A percentile compares a stretch with the other conserved stretches of the same genome.
Conservation (phyloP, 169 alveolate genomes). For the Babesia ovis region DNA sequence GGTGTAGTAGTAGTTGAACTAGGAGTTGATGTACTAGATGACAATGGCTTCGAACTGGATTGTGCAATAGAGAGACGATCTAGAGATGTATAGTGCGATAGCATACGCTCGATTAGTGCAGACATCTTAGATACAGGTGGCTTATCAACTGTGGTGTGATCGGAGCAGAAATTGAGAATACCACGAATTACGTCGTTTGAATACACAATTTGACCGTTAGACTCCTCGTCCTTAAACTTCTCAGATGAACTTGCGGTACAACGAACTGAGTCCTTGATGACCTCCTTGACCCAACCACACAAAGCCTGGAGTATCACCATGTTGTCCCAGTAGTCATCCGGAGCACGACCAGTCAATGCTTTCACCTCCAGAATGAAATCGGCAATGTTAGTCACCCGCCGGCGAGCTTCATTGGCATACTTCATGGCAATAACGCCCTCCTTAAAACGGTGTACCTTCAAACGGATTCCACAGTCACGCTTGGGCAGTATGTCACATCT, state of each 20-base stretch:
- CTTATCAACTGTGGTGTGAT: background rate
- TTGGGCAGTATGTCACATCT: background rate
- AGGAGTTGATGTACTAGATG: background rate
- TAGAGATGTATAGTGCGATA: background rate
- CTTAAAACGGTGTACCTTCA: conserved; percentile 37
- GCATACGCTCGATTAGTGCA: background rate
- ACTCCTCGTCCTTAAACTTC: conserved; percentile 9
- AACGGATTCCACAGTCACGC: background rate
- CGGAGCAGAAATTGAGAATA: background rate
- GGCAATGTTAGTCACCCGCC: conserved; percentile 26
- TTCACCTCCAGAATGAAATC: conserved; percentile 31
- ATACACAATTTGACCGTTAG: conserved; percentile 28
- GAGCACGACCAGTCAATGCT: background rate
- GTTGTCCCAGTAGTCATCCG: conserved; percentile 22
- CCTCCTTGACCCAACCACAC: conserved; percentile 34
- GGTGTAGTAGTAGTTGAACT: background rate
- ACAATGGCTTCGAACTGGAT: background rate
- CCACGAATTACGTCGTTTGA: conserved; percentile 4
- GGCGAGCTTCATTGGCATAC: conserved; percentile 35
- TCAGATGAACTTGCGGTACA: conserved; percentile 23
- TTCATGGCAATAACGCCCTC: conserved; percentile 46
- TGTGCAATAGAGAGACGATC: background rate
- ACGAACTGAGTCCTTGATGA: conserved; percentile 13
- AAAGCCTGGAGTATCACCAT: conserved; percentile 30
- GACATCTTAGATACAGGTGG: background rate